Evolutionary conservation across 106 monocot species (phyloP), one percentile per base, ranked within the genome.

Genomic region (Apostasia ramifera): DNA sequence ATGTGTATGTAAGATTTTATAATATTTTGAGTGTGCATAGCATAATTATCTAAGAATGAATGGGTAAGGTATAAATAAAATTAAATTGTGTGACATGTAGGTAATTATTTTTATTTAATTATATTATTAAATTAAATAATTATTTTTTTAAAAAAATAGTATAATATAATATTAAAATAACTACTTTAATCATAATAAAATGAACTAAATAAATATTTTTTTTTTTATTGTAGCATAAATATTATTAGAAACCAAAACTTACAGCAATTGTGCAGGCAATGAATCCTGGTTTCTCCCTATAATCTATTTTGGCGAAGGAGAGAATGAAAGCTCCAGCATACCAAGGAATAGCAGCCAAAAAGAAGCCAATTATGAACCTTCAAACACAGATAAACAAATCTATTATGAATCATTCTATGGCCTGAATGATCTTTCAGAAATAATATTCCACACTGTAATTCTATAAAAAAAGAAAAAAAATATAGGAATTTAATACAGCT

Each of bases 341-440:
- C 85, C 85, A 85, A 12, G 85, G 81, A 74, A 85, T 73, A 9
- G 81, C 74, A 61, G 74, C 81, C 44, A 81, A 59, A 69, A 85
- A 81, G 75, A 81, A 81, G 37, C 85, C 85, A 53, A 81, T 72
- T 8, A 85, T 85, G 61, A 85, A 85, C 78, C 85, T 85, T 62
- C 26, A 39, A 70, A 52, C 59, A 26, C 50, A 8, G 45, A 67
- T 40, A 41, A 44, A 40, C 40, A 44, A 45, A 11, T 40, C 4
- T 11, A 57, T 57, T 11, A 3, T 57, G 12, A 52, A 12, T 5
- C 8, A 52, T 11, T 50, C 63, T 49, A 52, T 26, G 45, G 15
- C 47, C 45, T 64, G 3, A 52, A 40, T 52, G 40, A 56, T 44
- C 46, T 55, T 39, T 45, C 45, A 56, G 0, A 38, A 70, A 26